Base-by-base conservation (phyloP, 148 eudicot genomes). In the Vaccinium myrtillus region DNA sequence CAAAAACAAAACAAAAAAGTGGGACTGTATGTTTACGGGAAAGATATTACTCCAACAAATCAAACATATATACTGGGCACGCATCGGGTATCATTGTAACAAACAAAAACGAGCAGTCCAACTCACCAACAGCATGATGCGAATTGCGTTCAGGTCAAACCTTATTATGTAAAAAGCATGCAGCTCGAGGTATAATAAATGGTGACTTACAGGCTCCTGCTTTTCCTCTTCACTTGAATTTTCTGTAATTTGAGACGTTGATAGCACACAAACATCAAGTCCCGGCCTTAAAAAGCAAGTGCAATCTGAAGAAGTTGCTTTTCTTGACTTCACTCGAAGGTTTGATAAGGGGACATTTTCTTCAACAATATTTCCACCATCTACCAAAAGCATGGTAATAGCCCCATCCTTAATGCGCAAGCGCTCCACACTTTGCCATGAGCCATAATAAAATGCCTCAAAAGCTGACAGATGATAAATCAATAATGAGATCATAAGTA, bases 221-320 rank as follows among this genome's bases (percentile, higher is more conserved):
- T 80, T 79, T 75, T 61, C 83, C 55, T 89, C 93, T 74, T 93
- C 91, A 30, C 85, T 84, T 36, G 92, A 88, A 74, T 89, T 75
- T 23, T 89, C 91, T 19, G 88, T 36, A 13, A 67, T 56, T 75
- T 82, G 89, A 77, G 91, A 54, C 12, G 81, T 82, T 2, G 93
- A 87, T 23, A 90, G 86, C 63, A 94, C 95, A 83, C 92, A 94
- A 81, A 97, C 86, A 84, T 97, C 98, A 82, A 93, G 82, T 74
- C 99, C 98, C 23, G 93, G 95, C 88, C 99, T 91, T 30, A 97
- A 83, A 84, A 93, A 88, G 81, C 96, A 97, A 58, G 90, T 91
- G 88, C 99, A 97, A 80, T 97, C 99, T 0, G 87, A 84, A 78
- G 82, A 79, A 76, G 86, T 89, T 43, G 98, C 98, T 83, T 90